Base-by-base conservation (phyloP, 352 stramenopile species). In the Phytophthora sp. region DNA sequence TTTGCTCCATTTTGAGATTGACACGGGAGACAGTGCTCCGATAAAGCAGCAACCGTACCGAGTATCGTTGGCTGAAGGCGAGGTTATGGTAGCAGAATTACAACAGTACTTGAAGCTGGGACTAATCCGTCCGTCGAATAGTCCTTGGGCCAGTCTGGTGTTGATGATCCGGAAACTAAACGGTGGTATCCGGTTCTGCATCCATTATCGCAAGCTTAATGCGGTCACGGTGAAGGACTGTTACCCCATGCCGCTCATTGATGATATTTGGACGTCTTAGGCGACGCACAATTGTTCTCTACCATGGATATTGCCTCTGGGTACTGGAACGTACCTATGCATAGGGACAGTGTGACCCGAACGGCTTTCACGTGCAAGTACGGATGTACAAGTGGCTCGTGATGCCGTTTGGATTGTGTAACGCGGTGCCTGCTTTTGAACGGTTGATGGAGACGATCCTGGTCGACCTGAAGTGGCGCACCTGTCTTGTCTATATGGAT, bases 391-490 rank as follows among this genome's bases (percentile, higher is more conserved):
- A 62, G 15, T 54, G 54, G 54, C 9, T 53, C 2, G 54, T 62
- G 13, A 54, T 55, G 41, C 42, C 55, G 1, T 63, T 63, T 7
- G 55, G 41, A 0, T 23, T 63, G 0, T 63, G 55, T 12, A 54
- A 54, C 18, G 53, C 38, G 0, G 54, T 54, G 3, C 54, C 54
- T 0, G 42, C 54, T 3, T 62, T 62, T 13, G 41, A 56, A 8
- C 12, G 42, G 6, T 21, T 63, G 3, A 63, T 41, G 35, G 7
- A 18, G 35, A 41, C 9, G 3, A 16, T 41, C 2, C 7, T 41
- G 3, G 12, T 41, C 3, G 35, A 41, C 7, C 35, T 41, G 7
- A 41, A 41, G 35, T 41, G 12, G 35, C 12, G 35, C 7, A 18
- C 7, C 5, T 41, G 35, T 7, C 13, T 41, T 6, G 35, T 41